Evolutionary conservation across 2,329 filamentous ascomycete species (phyloP), one percentile per base, ranked within the genome.

Genomic region (Cercospora berteroae): DNA sequence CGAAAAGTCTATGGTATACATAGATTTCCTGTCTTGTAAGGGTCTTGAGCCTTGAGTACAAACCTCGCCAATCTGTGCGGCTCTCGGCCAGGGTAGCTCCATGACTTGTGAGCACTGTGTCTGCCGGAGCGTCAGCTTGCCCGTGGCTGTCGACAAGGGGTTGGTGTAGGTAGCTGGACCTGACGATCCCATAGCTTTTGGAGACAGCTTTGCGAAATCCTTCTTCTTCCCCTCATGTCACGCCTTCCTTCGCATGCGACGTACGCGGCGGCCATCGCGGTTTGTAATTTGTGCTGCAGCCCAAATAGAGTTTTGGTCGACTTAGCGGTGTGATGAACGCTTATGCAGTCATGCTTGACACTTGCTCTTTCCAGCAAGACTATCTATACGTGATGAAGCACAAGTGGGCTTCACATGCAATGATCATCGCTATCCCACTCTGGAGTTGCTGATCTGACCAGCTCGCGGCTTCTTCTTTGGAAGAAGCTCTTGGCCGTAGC

Each of bases 321-420:
- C 27, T 63, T 55, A 33, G 65, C 65, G 65, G 65, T 67, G 65
- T 64, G 60, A 33, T 64, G 36, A 48, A 67, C 56, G 65, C 65
- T 64, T 60, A 59, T 60, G 65, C 65, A 60, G 65, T 60, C 60
- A 63, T 60, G 29, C 60, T 50, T 50, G 52, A 25, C 23, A 18
- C 25, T 60, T 48, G 33, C 33, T 29, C 18, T 48, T 60, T 60
- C n/a, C 12, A 60, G 58, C 58, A 60, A 20, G 39, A 44, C 25
- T 18, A 25, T 29, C 52, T 57, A 57, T 29, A 3, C 23, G 52
- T 18, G 27, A 57, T 16, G 29, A 18, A 29, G 52, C 25, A n/a
- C 10, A 27, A 57, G 48, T 27, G 52, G 25, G 5, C 52, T 57
- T 18, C 52, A 31, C 25, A 29, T 57, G 52, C 52, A 57, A 31